A percentile compares a stretch with the other conserved stretches of the same genome.
Evolutionary conservation across 345 rosid species (phyloP).

Genomic region (Xanthoceras sorbifolium): DNA sequence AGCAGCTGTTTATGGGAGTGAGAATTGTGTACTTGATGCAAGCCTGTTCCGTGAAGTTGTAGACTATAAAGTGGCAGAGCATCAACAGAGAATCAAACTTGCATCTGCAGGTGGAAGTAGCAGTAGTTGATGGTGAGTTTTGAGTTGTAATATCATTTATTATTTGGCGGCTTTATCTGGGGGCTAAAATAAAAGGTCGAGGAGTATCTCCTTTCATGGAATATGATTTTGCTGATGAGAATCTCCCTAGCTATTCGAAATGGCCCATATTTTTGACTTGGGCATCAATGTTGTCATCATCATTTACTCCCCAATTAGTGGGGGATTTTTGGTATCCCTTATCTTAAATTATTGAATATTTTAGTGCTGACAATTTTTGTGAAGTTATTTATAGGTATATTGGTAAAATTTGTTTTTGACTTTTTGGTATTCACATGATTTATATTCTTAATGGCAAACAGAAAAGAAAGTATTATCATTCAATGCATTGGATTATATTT

Average conservation of each 20-base stretch:
- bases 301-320: background rate
- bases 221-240: background rate
- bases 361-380: background rate
- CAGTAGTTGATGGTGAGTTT: conserved; percentile 13
- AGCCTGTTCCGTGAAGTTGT: conserved; percentile 82
- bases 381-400: background rate
- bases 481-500: background rate
- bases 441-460: background rate
- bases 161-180: background rate
- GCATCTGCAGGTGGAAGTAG: conserved; percentile 37
- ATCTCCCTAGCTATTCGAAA: background rate
- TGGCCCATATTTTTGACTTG: background rate
- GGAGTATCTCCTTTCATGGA: background rate
- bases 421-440: background rate
- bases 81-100: conserved; percentile 80
- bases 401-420: background rate
- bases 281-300: background rate
- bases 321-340: conserved; percentile 8
- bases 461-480: background rate
- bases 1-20: conserved; percentile 92
- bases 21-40: conserved; percentile 71
- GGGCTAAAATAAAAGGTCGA: background rate
- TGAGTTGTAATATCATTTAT: background rate
- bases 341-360: too few species aligned
- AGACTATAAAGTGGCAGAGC: conserved; percentile 92